Base-by-base conservation (phyloP, 306 rosid species). In the Quercus variabilis region DNA sequence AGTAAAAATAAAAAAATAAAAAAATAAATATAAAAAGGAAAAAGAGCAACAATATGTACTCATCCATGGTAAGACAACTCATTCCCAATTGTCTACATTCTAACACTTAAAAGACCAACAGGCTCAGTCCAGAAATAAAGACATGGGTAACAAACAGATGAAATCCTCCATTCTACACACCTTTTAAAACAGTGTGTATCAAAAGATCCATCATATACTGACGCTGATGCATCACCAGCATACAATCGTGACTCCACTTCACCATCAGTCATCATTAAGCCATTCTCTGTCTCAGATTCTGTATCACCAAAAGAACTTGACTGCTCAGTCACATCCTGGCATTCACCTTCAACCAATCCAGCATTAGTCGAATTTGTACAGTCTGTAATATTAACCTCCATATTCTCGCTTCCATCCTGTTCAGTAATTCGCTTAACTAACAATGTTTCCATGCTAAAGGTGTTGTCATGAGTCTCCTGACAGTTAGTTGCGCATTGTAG, bases 241-340 rank as follows among this genome's bases (percentile, higher is more conserved):
- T 43, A 71, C 67, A 81, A 78, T 52, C 5, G 83, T 2, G 94
- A 91, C 82, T 82, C 86, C 75, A 87, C 94, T 87, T 90, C 97
- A 73, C 78, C 81, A n/a, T 80, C 94, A 75, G 85, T 86, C 26
- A 84, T 76, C 60, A 70, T 21, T 10, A 31, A 71, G 65, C 72
- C 87, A 69, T 85, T 81, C 77, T 90, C 91, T 14, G 82, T 14
- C 67, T 81, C 86, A 12, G 92, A 90, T 57, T 78, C 78, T 28
- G 98, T 88, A 78, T 86, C 83, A 21, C 86, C 93, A 72, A 94
- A 94, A 43, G 98, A 94, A 81, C 97, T 94, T 4, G 91, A 94
- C 81, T 63, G 46, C 80, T 89, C 92, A 20, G 89, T 77, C 35
- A 19, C 86, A 84, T 85, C 91, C 28, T 33, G 78, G 59, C 80